These are phyloP conservation scores for Macrotyloma uniflorum DNA, from an alignment of 306 rosid species.

Conservation along the genomic window DNA sequence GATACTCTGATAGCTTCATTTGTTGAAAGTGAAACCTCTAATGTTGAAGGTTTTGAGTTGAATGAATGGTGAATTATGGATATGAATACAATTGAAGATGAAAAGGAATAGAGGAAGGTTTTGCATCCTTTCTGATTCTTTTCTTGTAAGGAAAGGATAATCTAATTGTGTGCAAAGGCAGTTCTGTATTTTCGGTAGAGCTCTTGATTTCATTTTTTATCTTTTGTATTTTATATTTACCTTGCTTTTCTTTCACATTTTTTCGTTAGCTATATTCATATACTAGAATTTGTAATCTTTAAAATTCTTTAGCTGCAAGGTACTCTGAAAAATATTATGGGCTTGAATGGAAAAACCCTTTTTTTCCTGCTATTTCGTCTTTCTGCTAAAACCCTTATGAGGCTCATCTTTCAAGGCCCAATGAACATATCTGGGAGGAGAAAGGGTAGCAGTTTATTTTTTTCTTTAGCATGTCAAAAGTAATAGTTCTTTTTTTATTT, in stretches of 20 bases:
- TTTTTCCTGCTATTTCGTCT: background rate
- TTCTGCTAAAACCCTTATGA: background rate
- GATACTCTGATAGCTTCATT: conserved; percentile 29
- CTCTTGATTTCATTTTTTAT: conserved; percentile 28
- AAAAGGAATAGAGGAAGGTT: background rate
- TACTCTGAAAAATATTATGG: background rate
- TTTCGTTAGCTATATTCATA: background rate
- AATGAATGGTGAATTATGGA: conserved; percentile 22
- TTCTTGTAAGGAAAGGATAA: background rate
- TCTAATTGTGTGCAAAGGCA: background rate
- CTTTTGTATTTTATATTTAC: background rate
- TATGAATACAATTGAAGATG: conserved; percentile 1
- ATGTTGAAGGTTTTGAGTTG: conserved; percentile 26
- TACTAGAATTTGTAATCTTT: background rate
- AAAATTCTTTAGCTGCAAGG: background rate
- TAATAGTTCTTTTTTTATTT: background rate
- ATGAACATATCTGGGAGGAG: background rate
- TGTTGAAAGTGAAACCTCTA: conserved; percentile 28
- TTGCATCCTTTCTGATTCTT: background rate
- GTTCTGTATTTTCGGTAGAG: conserved; percentile 23
- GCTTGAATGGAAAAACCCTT: background rate
- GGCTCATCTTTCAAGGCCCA: background rate
- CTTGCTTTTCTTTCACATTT: background rate
- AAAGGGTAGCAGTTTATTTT: background rate
- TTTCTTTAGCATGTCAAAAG: background rate